These are phyloP conservation scores for Blastobotrys muscicola DNA, from an alignment of 805 yeast genomes.

Conservation along the genomic window DNA sequence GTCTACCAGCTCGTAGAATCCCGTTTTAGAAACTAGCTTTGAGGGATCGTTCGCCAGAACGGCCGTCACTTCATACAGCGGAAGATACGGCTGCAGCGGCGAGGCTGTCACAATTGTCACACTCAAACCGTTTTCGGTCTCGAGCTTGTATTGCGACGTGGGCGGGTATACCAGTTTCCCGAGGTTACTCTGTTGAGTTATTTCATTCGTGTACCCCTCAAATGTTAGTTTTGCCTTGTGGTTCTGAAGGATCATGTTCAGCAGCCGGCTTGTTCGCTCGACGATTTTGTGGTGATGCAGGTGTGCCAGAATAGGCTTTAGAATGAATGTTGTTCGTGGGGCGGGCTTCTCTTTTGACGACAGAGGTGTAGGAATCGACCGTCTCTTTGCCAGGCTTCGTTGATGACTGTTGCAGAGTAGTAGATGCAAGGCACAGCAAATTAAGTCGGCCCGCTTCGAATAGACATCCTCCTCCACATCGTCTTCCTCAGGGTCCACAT, in stretches of 20 bases:
- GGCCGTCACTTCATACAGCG: slow-evolving; percentile 17
- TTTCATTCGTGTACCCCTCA: slow-evolving; percentile 5
- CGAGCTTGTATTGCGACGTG: slow-evolving; percentile 10
- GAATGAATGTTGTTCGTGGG: slow-evolving; percentile 14
- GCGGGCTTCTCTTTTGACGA: slow-evolving; percentile 2
- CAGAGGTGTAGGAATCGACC: slow-evolving; percentile 9
- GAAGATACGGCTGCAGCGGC: slow-evolving; percentile 17
- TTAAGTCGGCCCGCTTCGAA: slow-evolving; percentile 42
- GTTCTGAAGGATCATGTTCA: slow-evolving; percentile 16
- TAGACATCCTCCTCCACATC: slow-evolving; percentile 25
- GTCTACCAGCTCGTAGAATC: slow-evolving; percentile 26
- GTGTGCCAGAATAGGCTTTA: slow-evolving; percentile 28
- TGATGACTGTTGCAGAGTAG: slow-evolving; percentile 52
- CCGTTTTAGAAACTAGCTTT: slow-evolving; percentile 13
- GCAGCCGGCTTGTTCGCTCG: slow-evolving; percentile 13
- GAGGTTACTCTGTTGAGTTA: slow-evolving; percentile 6
- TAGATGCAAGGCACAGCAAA: slow-evolving; percentile 44
- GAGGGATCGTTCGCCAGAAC: slow-evolving; percentile 3
- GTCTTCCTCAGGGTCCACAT: slow-evolving; percentile 29
- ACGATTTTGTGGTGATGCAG: slow-evolving; percentile 20
- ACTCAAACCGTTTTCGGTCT: slow-evolving; percentile 4
- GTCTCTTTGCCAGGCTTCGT: slow-evolving; percentile 32
- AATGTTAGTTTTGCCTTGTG: slow-evolving; percentile 11
- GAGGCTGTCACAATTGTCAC: slow-evolving; percentile 17
- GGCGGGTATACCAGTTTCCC: slow-evolving; percentile 20